Evolutionary conservation across 495 filamentous ascomycete genomes (phyloP).

Genomic region (Penicillium cosmopolitanum): DNA sequence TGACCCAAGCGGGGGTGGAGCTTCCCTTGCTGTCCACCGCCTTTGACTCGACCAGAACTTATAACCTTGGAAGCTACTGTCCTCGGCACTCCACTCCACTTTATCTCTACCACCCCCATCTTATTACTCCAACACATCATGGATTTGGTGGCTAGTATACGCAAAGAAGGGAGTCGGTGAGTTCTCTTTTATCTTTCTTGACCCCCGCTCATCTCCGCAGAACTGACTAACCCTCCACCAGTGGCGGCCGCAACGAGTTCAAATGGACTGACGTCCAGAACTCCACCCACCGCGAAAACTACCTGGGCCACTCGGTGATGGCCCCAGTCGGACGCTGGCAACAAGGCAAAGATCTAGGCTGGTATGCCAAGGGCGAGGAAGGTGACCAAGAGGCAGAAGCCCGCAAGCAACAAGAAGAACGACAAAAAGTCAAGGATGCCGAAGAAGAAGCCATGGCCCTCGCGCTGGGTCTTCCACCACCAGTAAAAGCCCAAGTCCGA

Average conservation of each 20-base stretch:
- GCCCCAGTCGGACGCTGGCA: slow-evolving; percentile 97
- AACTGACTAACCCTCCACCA: slow-evolving; percentile 24
- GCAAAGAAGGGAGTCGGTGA: slow-evolving; percentile 86
- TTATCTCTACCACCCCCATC: not conserved
- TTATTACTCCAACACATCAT: slow-evolving; percentile 48
- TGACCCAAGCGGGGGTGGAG: slow-evolving; percentile 1
- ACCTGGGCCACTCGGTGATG: slow-evolving; percentile 94
- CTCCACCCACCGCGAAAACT: slow-evolving; percentile 91
- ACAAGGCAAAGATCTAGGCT: slow-evolving; percentile 79
- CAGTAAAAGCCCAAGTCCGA: slow-evolving; percentile 35
- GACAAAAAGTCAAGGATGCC: slow-evolving; percentile 81
- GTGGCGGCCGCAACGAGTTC: slow-evolving; percentile 91
- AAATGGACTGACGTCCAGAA: slow-evolving; percentile 93
- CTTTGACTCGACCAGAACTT: slow-evolving; percentile 1
- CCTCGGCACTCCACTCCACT: not conserved
- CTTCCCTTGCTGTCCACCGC: slow-evolving; percentile 18
- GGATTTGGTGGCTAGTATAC: slow-evolving; percentile 91
- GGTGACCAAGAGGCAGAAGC: slow-evolving; percentile 61
- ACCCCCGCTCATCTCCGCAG: no score
- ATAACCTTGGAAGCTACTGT: not conserved
- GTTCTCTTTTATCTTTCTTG: slow-evolving; percentile 6
- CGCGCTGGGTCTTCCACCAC: slow-evolving; percentile 78
- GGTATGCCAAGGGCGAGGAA: slow-evolving; percentile 80
- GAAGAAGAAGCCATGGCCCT: slow-evolving; percentile 87
- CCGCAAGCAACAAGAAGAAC: slow-evolving; percentile 70